Base-by-base conservation (phyloP, 2,329 filamentous ascomycete genomes). In the Aureobasidium sp. region DNA sequence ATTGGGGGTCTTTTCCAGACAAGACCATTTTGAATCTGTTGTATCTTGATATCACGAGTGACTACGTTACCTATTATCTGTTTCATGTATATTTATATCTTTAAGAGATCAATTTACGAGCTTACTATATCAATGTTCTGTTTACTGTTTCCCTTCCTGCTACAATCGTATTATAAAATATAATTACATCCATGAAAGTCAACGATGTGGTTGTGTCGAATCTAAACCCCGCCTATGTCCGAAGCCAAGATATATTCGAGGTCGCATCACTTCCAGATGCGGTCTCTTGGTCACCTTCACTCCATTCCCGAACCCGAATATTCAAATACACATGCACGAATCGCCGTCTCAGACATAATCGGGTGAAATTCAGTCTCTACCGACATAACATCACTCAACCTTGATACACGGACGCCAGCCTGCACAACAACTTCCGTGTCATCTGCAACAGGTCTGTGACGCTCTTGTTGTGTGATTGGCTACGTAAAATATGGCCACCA, bases 401-500 rank as follows among this genome's bases (percentile, higher is more conserved):
- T 21, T 21, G 21, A 49, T 30, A 8, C 3, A 34, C 14, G 34
- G 7, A 30, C 36, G 8, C 36, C 6, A 25, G 21, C 10, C 21
- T 5, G 11, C 32, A 21, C 3, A 29, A 27, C 21, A 21, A 25
- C 16, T 16, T 21, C 11, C 32, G 37, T 27, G 7, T 55, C 14
- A 21, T 25, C 36, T 11, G 10, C 25, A 10, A 7, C 34, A 39
- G 14, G 25, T 21, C 21, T 42, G 36, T 42, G 13, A 55, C 51
- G 34, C 34, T 21, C 21, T 9, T 8, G 13, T 36, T 29, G 37
- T 16, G 49, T 29, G 25, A 16, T 53, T 16, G 21, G n/a, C 36
- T 16, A 25, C 57, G 7, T 30, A 64, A 48, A 21, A 21, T 21
- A 71, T 71, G 69, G 63, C 68, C 36, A 59, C 64, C 39, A 44